Percentiles rank a stretch among this genome's conserved stretches.
These are phyloP conservation scores for Yarrowia osloensis DNA, from an alignment of 805 yeast genomes.

Conservation along the genomic window DNA sequence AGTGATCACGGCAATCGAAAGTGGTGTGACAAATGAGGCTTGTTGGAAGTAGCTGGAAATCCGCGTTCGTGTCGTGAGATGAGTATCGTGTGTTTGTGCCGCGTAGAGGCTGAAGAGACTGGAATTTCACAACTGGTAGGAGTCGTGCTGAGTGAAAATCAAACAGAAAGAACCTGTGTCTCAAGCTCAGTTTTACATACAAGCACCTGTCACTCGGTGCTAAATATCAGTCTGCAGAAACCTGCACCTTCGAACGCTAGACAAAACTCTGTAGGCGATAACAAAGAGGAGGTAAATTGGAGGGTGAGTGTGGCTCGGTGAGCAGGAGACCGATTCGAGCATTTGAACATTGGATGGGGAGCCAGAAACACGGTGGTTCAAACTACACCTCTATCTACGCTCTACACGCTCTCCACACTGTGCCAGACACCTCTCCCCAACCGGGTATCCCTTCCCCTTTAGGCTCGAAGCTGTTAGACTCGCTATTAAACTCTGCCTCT, in stretches of 20 bases:
- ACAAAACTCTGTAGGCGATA: neutral
- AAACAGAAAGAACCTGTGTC: too few relatives aligned
- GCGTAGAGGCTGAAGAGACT: too few relatives aligned
- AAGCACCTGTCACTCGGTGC: neutral
- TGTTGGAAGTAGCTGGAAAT: too few relatives aligned
- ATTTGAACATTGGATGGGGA: too few relatives aligned
- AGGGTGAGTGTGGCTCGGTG: neutral
- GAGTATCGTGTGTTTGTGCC: too few relatives aligned
- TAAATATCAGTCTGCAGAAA: slow-evolving; percentile 8
- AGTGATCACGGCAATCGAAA: too few relatives aligned
- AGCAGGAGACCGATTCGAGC: neutral
- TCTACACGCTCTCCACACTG: neutral
- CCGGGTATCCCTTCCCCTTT: slow-evolving; percentile 21
- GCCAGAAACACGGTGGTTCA: neutral
- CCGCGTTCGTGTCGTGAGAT: too few relatives aligned
- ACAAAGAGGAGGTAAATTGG: neutral
- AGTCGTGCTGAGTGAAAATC: too few relatives aligned
- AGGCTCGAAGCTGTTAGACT: slow-evolving; percentile 27
- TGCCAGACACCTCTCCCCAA: neutral
- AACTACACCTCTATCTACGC: neutral
- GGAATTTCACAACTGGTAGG: too few relatives aligned
- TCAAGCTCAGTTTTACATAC: too few relatives aligned
- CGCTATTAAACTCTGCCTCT: slow-evolving; percentile 13
- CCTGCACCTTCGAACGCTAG: neutral
- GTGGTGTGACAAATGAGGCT: too few relatives aligned